phyloP scores from a whole-genome alignment of 495 filamentous ascomycete species.

The Lasiosphaeria miniovina region DNA sequence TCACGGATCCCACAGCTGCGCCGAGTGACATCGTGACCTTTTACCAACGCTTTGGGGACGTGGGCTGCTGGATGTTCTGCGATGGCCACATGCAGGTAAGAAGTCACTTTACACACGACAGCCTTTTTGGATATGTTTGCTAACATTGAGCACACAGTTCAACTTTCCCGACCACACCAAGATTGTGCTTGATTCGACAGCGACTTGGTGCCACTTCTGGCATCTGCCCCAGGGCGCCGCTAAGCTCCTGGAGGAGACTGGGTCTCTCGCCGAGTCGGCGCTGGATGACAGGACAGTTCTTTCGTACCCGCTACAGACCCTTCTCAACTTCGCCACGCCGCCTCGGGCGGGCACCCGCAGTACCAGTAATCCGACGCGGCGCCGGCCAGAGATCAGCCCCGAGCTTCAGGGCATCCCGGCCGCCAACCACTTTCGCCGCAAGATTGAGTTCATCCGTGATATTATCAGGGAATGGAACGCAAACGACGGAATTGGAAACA shows the following conservation, averaged over 20 bases:
- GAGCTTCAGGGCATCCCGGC: constrained; percentile 60
- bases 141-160: constrained; percentile 50
- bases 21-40: constrained; percentile 72
- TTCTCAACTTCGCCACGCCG: constrained; percentile 49
- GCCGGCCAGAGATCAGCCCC: constrained; percentile 53
- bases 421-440: constrained; percentile 75
- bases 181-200: constrained; percentile 71
- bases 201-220: constrained; percentile 79
- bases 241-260: constrained; percentile 56
- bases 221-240: constrained; percentile 71
- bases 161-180: constrained; percentile 99
- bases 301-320: constrained; percentile 57
- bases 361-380: constrained; percentile 36
- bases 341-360: constrained; percentile 41
- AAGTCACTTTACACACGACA: not conserved
- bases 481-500: constrained; percentile 66
- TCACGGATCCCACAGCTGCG: constrained; percentile 42
- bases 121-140: not conserved
- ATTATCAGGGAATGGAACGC: constrained; percentile 71
- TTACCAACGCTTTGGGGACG: constrained; percentile 83
- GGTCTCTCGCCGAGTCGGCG: constrained; percentile 63
- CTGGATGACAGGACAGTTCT: constrained; percentile 59
- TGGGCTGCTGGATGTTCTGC: constrained; percentile 84
- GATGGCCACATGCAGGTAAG: constrained; percentile 80
- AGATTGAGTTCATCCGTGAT: constrained; percentile 70